Evolutionary conservation across 2,329 filamentous ascomycete genomes (phyloP).

Genomic region (Diaporthe australafricana): DNA sequence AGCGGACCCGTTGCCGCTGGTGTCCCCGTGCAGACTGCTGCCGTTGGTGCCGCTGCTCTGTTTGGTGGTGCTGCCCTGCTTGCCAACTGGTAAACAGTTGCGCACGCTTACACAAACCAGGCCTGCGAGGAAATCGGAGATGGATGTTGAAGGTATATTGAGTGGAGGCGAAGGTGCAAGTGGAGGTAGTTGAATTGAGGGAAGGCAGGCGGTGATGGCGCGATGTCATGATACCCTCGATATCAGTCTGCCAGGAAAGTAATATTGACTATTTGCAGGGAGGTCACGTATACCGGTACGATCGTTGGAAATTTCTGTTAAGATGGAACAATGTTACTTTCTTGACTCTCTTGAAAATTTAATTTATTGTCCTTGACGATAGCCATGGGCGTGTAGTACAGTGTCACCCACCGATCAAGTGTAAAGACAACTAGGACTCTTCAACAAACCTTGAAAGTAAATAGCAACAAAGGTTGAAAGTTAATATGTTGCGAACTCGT

Average conservation of each 20-base stretch:
- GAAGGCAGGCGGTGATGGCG: background rate
- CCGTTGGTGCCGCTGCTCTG: conserved; percentile 30
- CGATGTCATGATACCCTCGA: conserved; percentile 19
- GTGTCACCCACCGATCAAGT: too few species aligned
- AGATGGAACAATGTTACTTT: background rate
- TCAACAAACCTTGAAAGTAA: too few species aligned
- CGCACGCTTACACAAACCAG: background rate
- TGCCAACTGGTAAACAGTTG: background rate
- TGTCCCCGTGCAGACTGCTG: conserved; percentile 31
- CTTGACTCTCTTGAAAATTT: too few species aligned
- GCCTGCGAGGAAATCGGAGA: too few species aligned
- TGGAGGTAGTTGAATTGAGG: too few species aligned
- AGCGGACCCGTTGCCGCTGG: background rate
- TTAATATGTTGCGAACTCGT: too few species aligned
- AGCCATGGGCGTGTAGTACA: too few species aligned
- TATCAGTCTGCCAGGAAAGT: background rate
- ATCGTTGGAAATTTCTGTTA: background rate
- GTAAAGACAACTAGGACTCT: too few species aligned
- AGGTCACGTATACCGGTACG: background rate
- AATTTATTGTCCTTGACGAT: too few species aligned
- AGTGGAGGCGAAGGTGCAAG: background rate
- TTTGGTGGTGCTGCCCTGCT: conserved; percentile 31
- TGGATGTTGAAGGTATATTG: too few species aligned
- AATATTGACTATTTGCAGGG: background rate
- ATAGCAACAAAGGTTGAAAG: too few species aligned